Evolutionary conservation across 2,329 filamentous ascomycete species (phyloP).

Genomic region (Fusarium tjaetaba): DNA sequence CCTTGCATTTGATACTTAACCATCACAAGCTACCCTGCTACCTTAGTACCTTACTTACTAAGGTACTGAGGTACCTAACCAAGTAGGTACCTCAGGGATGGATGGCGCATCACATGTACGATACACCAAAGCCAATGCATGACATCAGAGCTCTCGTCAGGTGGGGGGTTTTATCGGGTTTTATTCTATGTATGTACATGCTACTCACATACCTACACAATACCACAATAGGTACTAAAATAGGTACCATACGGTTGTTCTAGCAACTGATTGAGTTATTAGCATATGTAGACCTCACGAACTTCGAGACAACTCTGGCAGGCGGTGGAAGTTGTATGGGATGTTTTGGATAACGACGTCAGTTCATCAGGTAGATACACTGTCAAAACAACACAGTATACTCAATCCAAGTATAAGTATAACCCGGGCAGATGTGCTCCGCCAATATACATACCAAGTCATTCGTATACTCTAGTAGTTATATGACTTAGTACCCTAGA

Average conservation of each 20-base stretch:
- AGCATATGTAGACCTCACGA: not conserved
- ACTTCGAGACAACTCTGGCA: not conserved
- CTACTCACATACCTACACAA: too few relatives aligned
- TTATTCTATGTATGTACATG: not conserved
- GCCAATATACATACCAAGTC: conserved; percentile 4
- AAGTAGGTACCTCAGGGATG: not conserved
- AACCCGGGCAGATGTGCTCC: not conserved
- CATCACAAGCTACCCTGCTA: not conserved
- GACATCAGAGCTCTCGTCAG: conserved; percentile 15
- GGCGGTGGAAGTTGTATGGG: not conserved
- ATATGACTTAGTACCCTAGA: not conserved
- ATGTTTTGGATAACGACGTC: not conserved
- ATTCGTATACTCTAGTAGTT: not conserved
- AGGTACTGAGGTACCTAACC: not conserved
- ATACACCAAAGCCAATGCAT: not conserved
- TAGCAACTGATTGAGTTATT: not conserved
- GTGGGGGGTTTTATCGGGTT: not conserved
- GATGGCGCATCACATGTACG: not conserved
- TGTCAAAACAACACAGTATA: not conserved
- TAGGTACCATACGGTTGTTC: not conserved
- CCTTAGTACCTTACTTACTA: too few relatives aligned
- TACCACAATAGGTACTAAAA: not conserved
- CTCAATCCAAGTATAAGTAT: not conserved
- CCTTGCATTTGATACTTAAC: not conserved
- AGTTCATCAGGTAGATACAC: not conserved